Evolutionary conservation across 73 alveolate species (phyloP).

Genomic region (Durusdinium trenchii): DNA sequence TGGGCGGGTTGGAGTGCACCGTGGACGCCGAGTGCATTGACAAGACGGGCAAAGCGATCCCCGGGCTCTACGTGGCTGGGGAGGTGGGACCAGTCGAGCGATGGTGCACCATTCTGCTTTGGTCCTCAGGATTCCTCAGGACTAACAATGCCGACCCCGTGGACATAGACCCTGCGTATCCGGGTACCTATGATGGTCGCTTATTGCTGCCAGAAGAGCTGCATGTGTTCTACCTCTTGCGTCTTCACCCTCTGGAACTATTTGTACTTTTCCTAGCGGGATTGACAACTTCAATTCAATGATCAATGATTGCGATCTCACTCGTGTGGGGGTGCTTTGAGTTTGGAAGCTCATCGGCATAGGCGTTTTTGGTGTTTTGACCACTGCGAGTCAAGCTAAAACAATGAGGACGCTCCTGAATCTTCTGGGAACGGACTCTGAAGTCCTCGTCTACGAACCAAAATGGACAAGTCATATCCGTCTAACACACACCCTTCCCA

Average conservation of each 20-base stretch:
- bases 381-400: not conserved
- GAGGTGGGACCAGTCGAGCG: too few species aligned
- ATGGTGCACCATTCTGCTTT: not conserved
- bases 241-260: not conserved
- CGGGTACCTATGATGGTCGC: not conserved
- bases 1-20: slow-evolving; percentile 65
- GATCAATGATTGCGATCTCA: not conserved
- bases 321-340: not conserved
- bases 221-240: not conserved
- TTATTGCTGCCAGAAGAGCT: not conserved
- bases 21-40: slow-evolving; percentile 64
- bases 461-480: too few species aligned
- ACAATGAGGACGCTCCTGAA: not conserved
- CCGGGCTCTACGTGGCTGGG: slow-evolving; percentile 62
- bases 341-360: not conserved
- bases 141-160: not conserved
- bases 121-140: not conserved
- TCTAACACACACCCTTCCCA: too few species aligned
- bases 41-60: slow-evolving; percentile 39
- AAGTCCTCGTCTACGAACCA: not conserved
- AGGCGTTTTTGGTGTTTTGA: not conserved
- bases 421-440: not conserved
- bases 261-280: not conserved
- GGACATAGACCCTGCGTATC: not conserved
- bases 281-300: not conserved